A percentile compares a stretch with the other conserved stretches of the same genome.
Evolutionary conservation across 1,284 basidiomycete species (phyloP).

Genomic region (Earliella scabrosa): DNA sequence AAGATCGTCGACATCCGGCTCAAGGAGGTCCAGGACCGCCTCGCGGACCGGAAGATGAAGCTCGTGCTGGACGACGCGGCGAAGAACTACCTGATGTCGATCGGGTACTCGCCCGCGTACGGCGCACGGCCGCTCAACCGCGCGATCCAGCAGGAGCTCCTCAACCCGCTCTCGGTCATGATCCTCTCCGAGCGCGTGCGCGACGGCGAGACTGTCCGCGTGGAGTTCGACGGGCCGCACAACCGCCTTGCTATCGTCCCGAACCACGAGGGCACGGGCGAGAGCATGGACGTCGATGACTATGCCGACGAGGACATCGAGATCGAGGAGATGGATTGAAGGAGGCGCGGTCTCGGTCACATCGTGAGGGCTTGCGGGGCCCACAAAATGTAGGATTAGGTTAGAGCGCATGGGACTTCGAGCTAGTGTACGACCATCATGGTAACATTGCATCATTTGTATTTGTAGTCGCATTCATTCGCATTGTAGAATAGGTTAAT

Average conservation of each 20-base stretch:
- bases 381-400: neutral
- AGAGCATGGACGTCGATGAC: conserved; percentile 64
- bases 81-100: conserved; percentile 82
- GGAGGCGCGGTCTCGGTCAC: neutral
- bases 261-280: conserved; percentile 78
- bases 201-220: conserved; percentile 79
- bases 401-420: no score
- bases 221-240: conserved; percentile 84
- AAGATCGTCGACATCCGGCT: conserved; percentile 89
- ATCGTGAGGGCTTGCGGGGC: neutral
- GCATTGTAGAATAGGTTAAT: no score
- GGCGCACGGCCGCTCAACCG: conserved; percentile 93
- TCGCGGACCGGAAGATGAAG: conserved; percentile 80
- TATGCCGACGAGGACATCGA: conserved; percentile 56
- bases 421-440: no score
- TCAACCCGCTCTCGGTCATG: conserved; percentile 91
- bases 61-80: conserved; percentile 79
- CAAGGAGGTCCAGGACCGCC: conserved; percentile 64
- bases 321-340: conserved; percentile 81
- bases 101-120: conserved; percentile 86
- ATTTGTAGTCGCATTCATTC: no score
- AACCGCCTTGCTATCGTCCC: conserved; percentile 84
- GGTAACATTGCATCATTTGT: no score
- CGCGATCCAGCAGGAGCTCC: conserved; percentile 90
- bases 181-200: conserved; percentile 85